Conservation (phyloP, 441 rosid species). For the Dalechampia spathulata region DNA sequence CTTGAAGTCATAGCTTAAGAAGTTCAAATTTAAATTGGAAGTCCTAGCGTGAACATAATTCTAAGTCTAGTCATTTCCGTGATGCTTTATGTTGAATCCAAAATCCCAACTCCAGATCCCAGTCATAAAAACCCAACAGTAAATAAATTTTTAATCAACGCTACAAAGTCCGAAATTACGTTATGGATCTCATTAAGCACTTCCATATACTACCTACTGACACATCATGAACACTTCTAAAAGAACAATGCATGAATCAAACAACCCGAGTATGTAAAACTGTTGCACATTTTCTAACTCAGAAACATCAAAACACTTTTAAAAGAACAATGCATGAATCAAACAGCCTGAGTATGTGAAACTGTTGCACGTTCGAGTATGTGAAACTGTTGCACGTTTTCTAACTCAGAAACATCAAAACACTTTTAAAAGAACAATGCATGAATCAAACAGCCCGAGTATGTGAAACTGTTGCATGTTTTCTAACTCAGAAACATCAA, state of each 20-base stretch:
- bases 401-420: slow-evolving; percentile 8
- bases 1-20: background rate
- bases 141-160: too few relatives aligned
- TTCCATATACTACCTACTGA: background rate
- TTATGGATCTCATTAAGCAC: background rate
- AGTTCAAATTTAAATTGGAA: background rate
- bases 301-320: too few relatives aligned
- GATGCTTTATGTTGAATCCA: background rate
- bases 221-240: background rate
- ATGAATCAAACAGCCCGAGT: background rate
- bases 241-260: background rate
- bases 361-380: too few relatives aligned
- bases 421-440: background rate
- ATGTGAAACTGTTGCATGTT: too few relatives aligned
- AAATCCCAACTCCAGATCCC: too few relatives aligned
- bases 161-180: background rate
- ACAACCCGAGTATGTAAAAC: too few relatives aligned
- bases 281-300: too few relatives aligned
- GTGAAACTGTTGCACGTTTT: background rate
- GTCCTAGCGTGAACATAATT: background rate
- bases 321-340: too few relatives aligned
- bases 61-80: background rate
- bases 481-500: too few relatives aligned
- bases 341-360: too few relatives aligned
- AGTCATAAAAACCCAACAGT: too few relatives aligned